A percentile compares a stretch with the other conserved stretches of the same genome.
phyloP scores from a whole-genome alignment of 495 filamentous ascomycete species.

The Lepidopterella palustris region DNA sequence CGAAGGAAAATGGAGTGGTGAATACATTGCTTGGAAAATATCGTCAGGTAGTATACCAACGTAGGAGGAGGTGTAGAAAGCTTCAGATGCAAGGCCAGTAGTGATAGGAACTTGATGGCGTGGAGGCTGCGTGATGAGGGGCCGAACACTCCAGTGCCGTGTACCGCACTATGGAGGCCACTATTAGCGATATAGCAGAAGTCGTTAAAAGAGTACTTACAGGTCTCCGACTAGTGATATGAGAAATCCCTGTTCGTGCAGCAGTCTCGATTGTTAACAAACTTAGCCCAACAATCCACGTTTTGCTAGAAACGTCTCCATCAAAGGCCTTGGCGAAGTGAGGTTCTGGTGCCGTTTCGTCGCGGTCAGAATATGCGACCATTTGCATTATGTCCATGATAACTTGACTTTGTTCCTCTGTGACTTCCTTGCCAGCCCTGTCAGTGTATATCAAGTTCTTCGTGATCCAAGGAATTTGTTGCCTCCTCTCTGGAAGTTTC shows the following conservation, averaged over 20 bases:
- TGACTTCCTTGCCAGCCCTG: slow-evolving; percentile 60
- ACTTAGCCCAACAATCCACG: slow-evolving; percentile 83
- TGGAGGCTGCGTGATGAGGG: slow-evolving; percentile 60
- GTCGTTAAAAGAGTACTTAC: slow-evolving; percentile 4
- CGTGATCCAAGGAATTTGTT: slow-evolving; percentile 86
- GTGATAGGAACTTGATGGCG: slow-evolving; percentile 56
- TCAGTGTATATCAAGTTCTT: slow-evolving; percentile 73
- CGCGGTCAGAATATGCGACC: slow-evolving; percentile 77
- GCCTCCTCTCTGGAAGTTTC: slow-evolving; percentile 72
- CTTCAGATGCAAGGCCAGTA: slow-evolving; percentile 43
- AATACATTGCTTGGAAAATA: slow-evolving; percentile 71
- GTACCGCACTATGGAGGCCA: slow-evolving; percentile 53
- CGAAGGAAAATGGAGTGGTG: slow-evolving; percentile 41
- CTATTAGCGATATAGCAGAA: neutral
- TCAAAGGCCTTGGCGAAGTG: slow-evolving; percentile 55
- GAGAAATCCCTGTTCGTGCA: slow-evolving; percentile 62
- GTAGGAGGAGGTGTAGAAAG: slow-evolving; percentile 37
- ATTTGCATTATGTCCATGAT: slow-evolving; percentile 96
- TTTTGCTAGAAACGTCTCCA: slow-evolving; percentile 63
- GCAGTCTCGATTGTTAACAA: slow-evolving; percentile 81
- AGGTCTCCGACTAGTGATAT: slow-evolving; percentile 76
- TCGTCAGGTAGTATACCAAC: slow-evolving; percentile 69
- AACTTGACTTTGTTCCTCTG: slow-evolving; percentile 89
- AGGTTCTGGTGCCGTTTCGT: slow-evolving; percentile 60
- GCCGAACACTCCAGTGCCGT: slow-evolving; percentile 66